Base-by-base conservation (phyloP, 345 rosid species). In the Trapa incisa region DNA sequence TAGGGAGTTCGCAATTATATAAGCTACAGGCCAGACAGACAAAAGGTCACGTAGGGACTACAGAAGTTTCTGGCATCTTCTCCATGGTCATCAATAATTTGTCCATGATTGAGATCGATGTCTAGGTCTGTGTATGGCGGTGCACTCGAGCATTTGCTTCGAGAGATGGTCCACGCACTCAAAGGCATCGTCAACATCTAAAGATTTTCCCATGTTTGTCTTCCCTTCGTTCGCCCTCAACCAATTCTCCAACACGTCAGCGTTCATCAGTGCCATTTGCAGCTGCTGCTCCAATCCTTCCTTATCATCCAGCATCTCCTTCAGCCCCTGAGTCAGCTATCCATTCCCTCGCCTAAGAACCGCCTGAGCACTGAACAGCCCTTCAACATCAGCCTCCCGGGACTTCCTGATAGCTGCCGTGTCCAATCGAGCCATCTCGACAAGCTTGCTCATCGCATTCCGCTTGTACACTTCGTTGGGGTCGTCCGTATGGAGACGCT, bases 341-440 rank as follows among this genome's bases (percentile, higher is more conserved):
- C 84, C 91, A 67, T 87, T 89, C 64, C 96, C 73, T 68, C 77
- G 80, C 77, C 85, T 82, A 70, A 89, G 79, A 6, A 68, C 81
- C 0, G 85, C 84, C 74, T 94, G 99, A 12, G 86, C 87, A 8
- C 79, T 70, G 11, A 94, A 84, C 67, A 91, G 64, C 38, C 80
- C 89, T 71, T 94, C 99, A 79, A 93, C 72, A 68, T 94, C 99
- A 1, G 74, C 87, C 74, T 89, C 97, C 80, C 87, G 77, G 0
- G 76, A 74, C 67, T 78, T 91, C 70, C 96, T 85, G 83, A 91
- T 70, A 53, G 56, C 74, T 1, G 66, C 62, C 6, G 89, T 68
- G 66, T 94, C 99, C 32, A 78, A 77, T 47, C 87, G 89, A 33
- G 77, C 78, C 75, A 60, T 75, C 72, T 89, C 96, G 70, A 91